These are phyloP conservation scores for Neoconidiobolus thromboides DNA, from an alignment of 371 early-diverging fungal genomes.

Conservation along the genomic window DNA sequence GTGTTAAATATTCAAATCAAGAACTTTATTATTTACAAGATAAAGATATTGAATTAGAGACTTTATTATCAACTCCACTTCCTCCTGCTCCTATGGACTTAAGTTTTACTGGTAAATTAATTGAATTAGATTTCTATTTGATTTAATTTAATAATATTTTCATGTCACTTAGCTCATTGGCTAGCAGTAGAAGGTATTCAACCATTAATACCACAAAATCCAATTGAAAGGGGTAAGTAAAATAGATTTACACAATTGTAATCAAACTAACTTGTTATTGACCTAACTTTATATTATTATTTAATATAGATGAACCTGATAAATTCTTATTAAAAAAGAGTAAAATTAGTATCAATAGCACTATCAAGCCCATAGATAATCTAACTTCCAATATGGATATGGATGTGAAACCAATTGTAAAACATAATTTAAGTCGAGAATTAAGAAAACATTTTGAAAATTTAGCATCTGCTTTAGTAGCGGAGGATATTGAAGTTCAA, in stretches of 20 bases:
- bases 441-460: conserved; percentile 93
- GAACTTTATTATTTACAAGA: conserved; percentile 92
- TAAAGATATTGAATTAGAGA: conserved; percentile 92
- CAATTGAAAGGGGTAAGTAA: conserved; percentile 32
- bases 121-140: too few species aligned
- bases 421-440: conserved; percentile 90
- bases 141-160: too few species aligned
- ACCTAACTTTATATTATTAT: conserved; percentile 5
- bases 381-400: conserved; percentile 14
- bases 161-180: too few species aligned
- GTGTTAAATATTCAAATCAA: conserved; percentile 30
- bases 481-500: conserved; percentile 43
- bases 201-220: conserved; percentile 97
- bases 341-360: neutral
- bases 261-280: neutral
- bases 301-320: conserved; percentile 10
- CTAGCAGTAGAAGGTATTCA: conserved; percentile 94
- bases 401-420: conserved; percentile 64
- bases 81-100: conserved; percentile 88
- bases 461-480: conserved; percentile 66
- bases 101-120: conserved; percentile 59
- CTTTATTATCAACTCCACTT: conserved; percentile 69
- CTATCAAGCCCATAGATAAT: conserved; percentile 9
- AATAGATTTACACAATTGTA: too few species aligned
- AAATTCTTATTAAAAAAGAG: conserved; percentile 12